Evolutionary conservation across 1,139 yeast genomes (phyloP).

Genomic region (Geotrichum citri-aurantii): DNA sequence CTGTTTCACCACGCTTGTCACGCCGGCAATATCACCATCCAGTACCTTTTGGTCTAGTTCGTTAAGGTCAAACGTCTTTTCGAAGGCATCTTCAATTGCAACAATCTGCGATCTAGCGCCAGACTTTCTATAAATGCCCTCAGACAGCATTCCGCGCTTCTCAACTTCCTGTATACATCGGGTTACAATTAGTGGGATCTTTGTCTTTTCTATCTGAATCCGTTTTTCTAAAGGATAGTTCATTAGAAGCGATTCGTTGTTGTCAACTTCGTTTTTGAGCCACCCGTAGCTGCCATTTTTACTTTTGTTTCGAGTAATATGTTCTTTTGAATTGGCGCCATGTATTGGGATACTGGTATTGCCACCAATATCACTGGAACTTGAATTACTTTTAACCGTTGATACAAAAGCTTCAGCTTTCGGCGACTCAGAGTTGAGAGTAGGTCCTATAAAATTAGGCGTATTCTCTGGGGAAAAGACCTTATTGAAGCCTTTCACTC

Average conservation of each 20-base stretch:
- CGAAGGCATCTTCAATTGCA: slow-evolving; percentile 42
- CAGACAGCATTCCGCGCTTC: slow-evolving; percentile 59
- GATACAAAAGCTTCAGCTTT: not conserved
- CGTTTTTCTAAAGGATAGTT: slow-evolving; percentile 29
- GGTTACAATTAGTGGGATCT: slow-evolving; percentile 65
- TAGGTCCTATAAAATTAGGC: slow-evolving; percentile 3
- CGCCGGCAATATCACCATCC: slow-evolving; percentile 73
- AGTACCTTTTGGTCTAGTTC: slow-evolving; percentile 40
- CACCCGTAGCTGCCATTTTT: slow-evolving; percentile 13
- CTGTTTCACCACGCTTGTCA: slow-evolving; percentile 80
- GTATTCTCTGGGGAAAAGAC: slow-evolving; percentile 31
- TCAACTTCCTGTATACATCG: slow-evolving; percentile 76
- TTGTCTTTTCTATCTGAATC: slow-evolving; percentile 51
- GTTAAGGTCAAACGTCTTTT: slow-evolving; percentile 23
- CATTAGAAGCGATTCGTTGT: slow-evolving; percentile 21
- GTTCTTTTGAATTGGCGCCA: not conserved
- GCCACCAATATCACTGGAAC: not conserved
- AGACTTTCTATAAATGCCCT: slow-evolving; percentile 87
- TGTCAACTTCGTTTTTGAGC: slow-evolving; percentile 18
- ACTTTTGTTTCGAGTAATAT: slow-evolving; percentile 1
- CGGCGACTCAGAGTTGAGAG: slow-evolving; percentile 1
- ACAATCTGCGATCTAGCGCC: slow-evolving; percentile 80
- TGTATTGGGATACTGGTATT: not conserved
- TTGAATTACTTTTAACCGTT: slow-evolving; percentile 24
- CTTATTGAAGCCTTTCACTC: slow-evolving; percentile 33